Conservation (phyloP, 2,329 filamentous ascomycete species). For the Hymenoscyphus linearis region DNA sequence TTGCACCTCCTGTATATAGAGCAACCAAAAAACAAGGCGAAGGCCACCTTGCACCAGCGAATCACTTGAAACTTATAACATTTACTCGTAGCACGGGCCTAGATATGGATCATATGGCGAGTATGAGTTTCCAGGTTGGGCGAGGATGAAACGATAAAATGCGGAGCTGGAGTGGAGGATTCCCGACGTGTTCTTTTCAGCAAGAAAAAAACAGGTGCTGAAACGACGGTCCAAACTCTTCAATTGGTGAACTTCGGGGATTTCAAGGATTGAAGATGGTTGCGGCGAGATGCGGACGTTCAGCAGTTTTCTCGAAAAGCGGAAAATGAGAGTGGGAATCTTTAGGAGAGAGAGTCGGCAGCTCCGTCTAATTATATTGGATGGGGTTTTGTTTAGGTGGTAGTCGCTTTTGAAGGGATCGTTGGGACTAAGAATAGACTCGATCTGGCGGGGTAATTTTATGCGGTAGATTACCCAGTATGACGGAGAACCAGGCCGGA, state of each 20-base stretch:
- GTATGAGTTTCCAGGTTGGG: background rate
- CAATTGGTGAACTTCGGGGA: background rate
- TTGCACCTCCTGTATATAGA: too few relatives aligned
- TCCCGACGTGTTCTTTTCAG: background rate
- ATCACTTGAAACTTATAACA: too few relatives aligned
- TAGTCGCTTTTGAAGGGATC: background rate
- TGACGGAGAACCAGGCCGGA: background rate
- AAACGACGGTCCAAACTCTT: background rate
- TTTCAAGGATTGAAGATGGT: background rate
- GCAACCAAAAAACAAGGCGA: too few relatives aligned
- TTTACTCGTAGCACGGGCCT: background rate
- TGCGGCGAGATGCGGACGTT: background rate
- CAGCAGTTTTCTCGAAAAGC: background rate
- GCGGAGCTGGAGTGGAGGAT: background rate
- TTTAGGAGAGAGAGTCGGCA: background rate
- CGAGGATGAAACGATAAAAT: background rate
- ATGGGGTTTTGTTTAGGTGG: background rate
- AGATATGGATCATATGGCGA: background rate
- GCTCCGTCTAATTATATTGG: background rate
- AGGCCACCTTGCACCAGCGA: too few relatives aligned
- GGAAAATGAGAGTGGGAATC: background rate
- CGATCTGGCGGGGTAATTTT: background rate
- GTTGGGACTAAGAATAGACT: background rate
- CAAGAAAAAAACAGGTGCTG: background rate
- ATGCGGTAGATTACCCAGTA: background rate